Percentiles rank a stretch among this genome's conserved stretches.
Evolutionary conservation across 1,139 yeast species (phyloP).

Genomic region (Debaryomyces coudertii): DNA sequence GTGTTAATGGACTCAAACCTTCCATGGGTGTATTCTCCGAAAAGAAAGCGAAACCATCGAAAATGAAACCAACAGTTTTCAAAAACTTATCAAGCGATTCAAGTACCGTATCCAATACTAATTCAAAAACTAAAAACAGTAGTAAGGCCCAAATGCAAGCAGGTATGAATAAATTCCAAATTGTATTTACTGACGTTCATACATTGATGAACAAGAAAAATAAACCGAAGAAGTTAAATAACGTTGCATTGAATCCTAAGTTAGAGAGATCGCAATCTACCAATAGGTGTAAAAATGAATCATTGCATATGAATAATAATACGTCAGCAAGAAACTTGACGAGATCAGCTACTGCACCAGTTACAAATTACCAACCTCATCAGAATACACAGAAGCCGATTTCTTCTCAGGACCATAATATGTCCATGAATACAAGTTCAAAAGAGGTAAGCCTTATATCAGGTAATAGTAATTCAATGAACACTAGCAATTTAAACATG

Average conservation of each 20-base stretch:
- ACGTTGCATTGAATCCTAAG: neutral
- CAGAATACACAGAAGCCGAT: neutral
- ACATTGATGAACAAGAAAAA: constrained; percentile 44
- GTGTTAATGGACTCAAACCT: constrained; percentile 30
- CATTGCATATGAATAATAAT: neutral
- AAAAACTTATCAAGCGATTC: constrained; percentile 16
- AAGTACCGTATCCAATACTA: constrained; percentile 3
- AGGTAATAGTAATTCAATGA: constrained; percentile 32
- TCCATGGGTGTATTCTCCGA: constrained; percentile 51
- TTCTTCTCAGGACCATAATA: constrained; percentile 21
- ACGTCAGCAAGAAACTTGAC: constrained; percentile 6
- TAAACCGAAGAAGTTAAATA: constrained; percentile 25
- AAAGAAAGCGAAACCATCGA: constrained; percentile 19
- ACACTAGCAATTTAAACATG: constrained; percentile 26
- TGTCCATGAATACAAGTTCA: constrained; percentile 21
- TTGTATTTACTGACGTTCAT: constrained; percentile 54
- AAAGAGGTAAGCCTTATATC: constrained; percentile 31
- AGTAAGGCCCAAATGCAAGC: constrained; percentile 43
- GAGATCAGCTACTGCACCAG: constrained; percentile 13
- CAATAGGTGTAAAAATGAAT: constrained; percentile 1
- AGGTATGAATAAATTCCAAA: constrained; percentile 55
- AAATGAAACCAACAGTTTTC: constrained; percentile 16
- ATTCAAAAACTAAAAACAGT: constrained; percentile 4
- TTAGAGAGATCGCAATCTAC: constrained; percentile 10
- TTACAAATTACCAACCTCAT: constrained; percentile 10